Percentiles rank a stretch among this genome's conserved stretches.
Evolutionary conservation across 331 rosid species (phyloP).

Genomic region (Quercus tomentella): DNA sequence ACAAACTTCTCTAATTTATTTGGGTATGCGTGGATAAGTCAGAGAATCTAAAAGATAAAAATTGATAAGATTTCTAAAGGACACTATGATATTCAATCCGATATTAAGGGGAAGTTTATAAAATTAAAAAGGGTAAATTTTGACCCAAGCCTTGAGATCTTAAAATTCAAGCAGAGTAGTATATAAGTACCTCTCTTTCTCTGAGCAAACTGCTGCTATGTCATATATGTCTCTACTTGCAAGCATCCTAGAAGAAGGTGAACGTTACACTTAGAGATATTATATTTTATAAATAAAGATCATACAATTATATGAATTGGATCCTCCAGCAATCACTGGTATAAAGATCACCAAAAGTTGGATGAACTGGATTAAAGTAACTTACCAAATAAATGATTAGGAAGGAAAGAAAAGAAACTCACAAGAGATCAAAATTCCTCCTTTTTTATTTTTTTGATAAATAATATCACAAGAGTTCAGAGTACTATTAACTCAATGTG

Average conservation of each 20-base stretch:
- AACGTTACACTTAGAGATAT: not conserved
- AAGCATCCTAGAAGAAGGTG: conserved; percentile 50
- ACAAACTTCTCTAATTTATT: not conserved
- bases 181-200: conserved; percentile 53
- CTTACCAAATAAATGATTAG: not conserved
- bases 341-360: not conserved
- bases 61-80: not conserved
- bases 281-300: not conserved
- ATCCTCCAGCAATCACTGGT: not conserved
- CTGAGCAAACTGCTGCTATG: conserved; percentile 74
- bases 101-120: not conserved
- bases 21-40: not conserved
- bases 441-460: not conserved
- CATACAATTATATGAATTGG: not conserved
- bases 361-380: not conserved
- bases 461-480: not conserved
- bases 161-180: conserved; percentile 4
- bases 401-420: not conserved
- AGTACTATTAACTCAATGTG: not conserved
- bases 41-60: not conserved
- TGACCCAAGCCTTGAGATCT: not conserved
- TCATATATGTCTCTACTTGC: conserved; percentile 61
- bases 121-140: not conserved
- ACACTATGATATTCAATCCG: not conserved
- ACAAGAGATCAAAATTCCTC: not conserved